phyloP scores from a whole-genome alignment of 495 filamentous ascomycete species.

The Penicillium canescens region DNA sequence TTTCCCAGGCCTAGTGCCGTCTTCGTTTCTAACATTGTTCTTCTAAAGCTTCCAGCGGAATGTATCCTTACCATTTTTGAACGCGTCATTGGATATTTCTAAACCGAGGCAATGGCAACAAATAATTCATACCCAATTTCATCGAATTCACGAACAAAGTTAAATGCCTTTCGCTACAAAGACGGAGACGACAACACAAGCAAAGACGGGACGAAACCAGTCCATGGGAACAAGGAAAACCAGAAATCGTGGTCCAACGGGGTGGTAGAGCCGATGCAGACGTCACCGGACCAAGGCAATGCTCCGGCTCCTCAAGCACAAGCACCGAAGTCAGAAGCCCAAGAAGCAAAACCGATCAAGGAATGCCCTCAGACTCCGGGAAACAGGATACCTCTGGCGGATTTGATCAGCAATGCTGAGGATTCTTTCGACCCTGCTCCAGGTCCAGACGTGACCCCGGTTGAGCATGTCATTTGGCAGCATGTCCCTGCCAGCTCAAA shows the following conservation, averaged over 20 bases:
- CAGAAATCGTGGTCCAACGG: slow-evolving; percentile 43
- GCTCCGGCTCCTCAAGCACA: slow-evolving; percentile 6
- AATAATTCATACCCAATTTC: slow-evolving; percentile 42
- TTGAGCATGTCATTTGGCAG: slow-evolving; percentile 75
- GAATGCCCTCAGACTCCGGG: slow-evolving; percentile 72
- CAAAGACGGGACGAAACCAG: slow-evolving; percentile 23
- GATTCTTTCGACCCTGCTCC: slow-evolving; percentile 45
- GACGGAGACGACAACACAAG: slow-evolving; percentile 32
- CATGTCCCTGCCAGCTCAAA: slow-evolving; percentile 52
- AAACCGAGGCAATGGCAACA: slow-evolving; percentile 27
- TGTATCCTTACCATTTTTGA: slow-evolving; percentile 26
- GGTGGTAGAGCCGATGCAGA: slow-evolving; percentile 34
- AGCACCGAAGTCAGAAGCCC: slow-evolving; percentile 1
- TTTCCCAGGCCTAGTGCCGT: neutral
- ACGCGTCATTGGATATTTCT: slow-evolving; percentile 9
- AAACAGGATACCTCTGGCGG: slow-evolving; percentile 70
- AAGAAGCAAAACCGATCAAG: slow-evolving; percentile 37
- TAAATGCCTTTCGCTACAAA: slow-evolving; percentile 58
- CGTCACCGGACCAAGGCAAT: slow-evolving; percentile 24
- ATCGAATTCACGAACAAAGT: slow-evolving; percentile 55
- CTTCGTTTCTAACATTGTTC: slow-evolving; percentile 20
- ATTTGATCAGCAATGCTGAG: slow-evolving; percentile 76
- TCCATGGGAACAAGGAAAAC: slow-evolving; percentile 39
- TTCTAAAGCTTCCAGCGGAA: slow-evolving; percentile 17
- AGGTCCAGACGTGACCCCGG: slow-evolving; percentile 55